Conservation (phyloP, 306 rosid species). For the Glycine soja region DNA sequence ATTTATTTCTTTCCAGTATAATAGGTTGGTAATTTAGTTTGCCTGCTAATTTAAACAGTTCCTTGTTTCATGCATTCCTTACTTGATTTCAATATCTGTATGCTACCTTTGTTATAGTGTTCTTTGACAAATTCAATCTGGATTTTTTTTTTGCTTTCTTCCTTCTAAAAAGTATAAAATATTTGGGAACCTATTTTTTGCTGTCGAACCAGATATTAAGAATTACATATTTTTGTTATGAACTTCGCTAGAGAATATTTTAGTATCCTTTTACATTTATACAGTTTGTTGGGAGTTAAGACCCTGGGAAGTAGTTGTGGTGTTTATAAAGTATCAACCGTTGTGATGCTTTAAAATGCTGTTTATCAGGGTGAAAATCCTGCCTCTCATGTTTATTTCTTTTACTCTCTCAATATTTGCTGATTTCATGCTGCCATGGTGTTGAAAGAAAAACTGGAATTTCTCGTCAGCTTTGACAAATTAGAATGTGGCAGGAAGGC, state of each 20-base stretch:
- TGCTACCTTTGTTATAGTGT: neutral
- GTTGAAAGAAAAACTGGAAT: constrained; percentile 36
- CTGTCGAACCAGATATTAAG: neutral
- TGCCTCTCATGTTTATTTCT: neutral
- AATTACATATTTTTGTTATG: neutral
- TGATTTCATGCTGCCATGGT: constrained; percentile 25
- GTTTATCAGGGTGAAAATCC: neutral
- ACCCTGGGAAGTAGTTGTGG: neutral
- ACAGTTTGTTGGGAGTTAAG: neutral
- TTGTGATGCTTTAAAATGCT: neutral
- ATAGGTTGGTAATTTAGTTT: constrained; percentile 5
- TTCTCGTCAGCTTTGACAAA: constrained; percentile 28
- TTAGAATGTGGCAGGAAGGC: neutral
- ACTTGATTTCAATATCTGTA: neutral
- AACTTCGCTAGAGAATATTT: neutral
- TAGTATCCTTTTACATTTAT: neutral
- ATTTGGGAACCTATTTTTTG: neutral
- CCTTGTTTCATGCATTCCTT: neutral
- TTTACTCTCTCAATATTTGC: constrained; percentile 22
- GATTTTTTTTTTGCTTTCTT: neutral
- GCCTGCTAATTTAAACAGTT: neutral
- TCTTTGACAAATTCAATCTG: constrained; percentile 5
- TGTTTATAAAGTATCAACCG: constrained; percentile 4
- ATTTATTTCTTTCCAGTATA: neutral
- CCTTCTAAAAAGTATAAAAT: neutral